phyloP scores from a whole-genome alignment of 768 basidiomycete species.

The Austroboletus festivus region DNA sequence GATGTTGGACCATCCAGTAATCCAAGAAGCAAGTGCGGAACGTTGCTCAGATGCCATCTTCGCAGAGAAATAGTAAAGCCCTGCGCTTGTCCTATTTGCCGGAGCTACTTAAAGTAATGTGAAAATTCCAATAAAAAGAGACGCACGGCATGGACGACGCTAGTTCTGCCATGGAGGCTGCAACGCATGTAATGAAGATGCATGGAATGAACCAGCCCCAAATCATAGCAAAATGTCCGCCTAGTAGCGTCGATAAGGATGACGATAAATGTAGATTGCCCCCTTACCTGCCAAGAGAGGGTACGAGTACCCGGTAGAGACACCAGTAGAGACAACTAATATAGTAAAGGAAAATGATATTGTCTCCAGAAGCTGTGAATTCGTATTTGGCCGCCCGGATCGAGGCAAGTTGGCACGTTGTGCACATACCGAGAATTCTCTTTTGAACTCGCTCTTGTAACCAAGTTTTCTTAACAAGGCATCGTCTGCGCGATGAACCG shows the following conservation, averaged over 20 bases:
- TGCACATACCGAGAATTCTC: conserved; percentile 23
- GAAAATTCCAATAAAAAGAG: neutral
- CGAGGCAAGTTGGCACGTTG: too few relatives aligned
- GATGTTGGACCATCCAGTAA: conserved; percentile 30
- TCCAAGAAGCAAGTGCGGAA: conserved; percentile 27
- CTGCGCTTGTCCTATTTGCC: conserved; percentile 22
- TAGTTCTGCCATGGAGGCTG: conserved; percentile 10
- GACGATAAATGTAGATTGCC: neutral
- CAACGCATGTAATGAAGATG: conserved; percentile 10
- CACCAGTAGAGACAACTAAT: conserved; percentile 22
- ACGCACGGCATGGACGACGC: conserved; percentile 9
- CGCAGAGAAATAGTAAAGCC: conserved; percentile 28
- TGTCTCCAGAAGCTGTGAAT: conserved; percentile 18
- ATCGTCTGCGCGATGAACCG: conserved; percentile 17
- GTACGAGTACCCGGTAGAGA: conserved; percentile 18
- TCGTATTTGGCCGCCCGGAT: neutral
- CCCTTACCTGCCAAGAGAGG: conserved; percentile 16
- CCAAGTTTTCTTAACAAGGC: conserved; percentile 20
- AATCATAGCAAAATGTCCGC: conserved; percentile 23
- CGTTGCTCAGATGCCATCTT: conserved; percentile 25
- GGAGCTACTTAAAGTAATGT: neutral
- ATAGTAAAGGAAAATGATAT: conserved; percentile 25
- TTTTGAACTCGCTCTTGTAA: conserved; percentile 26
- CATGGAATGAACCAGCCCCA: conserved; percentile 18
- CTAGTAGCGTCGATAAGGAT: neutral